Conservation (phyloP, 768 basidiomycete species). For the Panus rudis region DNA sequence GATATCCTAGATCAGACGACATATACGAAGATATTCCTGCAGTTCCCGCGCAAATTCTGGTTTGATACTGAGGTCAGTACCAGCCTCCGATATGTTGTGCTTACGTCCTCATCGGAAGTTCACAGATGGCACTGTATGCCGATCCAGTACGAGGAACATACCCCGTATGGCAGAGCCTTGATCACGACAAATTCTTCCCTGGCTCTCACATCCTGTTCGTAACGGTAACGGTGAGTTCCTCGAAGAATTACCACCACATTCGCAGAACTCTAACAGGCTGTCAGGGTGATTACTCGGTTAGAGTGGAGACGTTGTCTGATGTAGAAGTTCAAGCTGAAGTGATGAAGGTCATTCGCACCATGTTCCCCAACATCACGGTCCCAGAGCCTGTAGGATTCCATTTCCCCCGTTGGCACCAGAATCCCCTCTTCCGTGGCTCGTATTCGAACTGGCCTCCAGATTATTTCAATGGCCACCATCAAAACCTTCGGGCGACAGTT, state of each 20-base stretch:
- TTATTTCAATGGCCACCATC: slow-evolving; percentile 43
- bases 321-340: slow-evolving; percentile 44
- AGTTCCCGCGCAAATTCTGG: slow-evolving; percentile 59
- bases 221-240: slow-evolving; percentile 36
- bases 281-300: slow-evolving; percentile 51
- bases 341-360: slow-evolving; percentile 42
- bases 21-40: slow-evolving; percentile 64
- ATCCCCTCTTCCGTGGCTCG: slow-evolving; percentile 49
- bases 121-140: slow-evolving; percentile 52
- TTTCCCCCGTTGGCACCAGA: slow-evolving; percentile 43
- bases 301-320: slow-evolving; percentile 47
- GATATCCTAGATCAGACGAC: slow-evolving; percentile 30
- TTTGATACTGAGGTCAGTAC: slow-evolving; percentile 35
- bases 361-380: slow-evolving; percentile 47
- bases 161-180: slow-evolving; percentile 63
- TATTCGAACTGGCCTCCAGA: slow-evolving; percentile 62
- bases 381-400: slow-evolving; percentile 49
- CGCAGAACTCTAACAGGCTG: background rate
- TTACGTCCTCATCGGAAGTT: background rate
- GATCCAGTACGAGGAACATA: slow-evolving; percentile 53
- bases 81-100: too few species aligned
- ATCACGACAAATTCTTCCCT: slow-evolving; percentile 50
- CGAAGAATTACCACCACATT: background rate
- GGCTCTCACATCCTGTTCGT: slow-evolving; percentile 53
- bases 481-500: slow-evolving; percentile 51